Evolutionary conservation across 2,329 filamentous ascomycete genomes (phyloP).

Genomic region (Aspergillus sp.): DNA sequence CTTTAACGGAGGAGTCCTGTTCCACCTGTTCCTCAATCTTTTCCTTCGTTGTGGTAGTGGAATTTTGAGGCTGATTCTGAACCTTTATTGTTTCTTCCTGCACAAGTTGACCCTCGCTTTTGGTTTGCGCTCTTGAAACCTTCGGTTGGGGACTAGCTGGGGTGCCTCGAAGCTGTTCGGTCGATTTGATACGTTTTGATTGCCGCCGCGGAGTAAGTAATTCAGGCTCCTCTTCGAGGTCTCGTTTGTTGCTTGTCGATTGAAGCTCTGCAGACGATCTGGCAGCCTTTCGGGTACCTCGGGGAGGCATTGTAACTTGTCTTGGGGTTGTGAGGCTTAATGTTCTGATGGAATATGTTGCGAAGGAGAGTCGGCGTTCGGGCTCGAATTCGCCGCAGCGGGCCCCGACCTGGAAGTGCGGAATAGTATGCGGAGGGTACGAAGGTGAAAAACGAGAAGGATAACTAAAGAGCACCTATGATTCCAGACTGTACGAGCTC

Average conservation of each 20-base stretch:
- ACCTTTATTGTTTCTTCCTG: constrained; percentile 13
- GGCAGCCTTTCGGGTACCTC: constrained; percentile 15
- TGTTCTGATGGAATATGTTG: neutral
- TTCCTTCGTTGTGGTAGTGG: constrained; percentile 10
- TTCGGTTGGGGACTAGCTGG: neutral
- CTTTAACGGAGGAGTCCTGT: constrained; percentile 2
- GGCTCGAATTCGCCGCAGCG: neutral
- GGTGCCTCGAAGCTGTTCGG: neutral
- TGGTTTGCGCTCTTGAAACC: neutral
- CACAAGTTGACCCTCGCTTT: neutral
- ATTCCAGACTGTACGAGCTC: too few species aligned
- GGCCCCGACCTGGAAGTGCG: neutral
- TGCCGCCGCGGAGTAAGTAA: constrained; percentile 26
- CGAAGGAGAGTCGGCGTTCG: neutral
- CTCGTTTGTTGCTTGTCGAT: constrained; percentile 25
- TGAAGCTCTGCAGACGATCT: constrained; percentile 8
- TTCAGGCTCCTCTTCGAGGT: constrained; percentile 24
- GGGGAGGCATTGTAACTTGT: constrained; percentile 16
- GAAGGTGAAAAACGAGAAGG: neutral
- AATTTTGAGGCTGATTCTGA: neutral
- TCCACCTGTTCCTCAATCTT: constrained; percentile 19
- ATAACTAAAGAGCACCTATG: too few species aligned
- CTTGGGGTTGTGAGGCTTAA: neutral
- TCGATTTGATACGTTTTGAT: constrained; percentile 32
- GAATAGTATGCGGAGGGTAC: neutral